These are phyloP conservation scores for Paramecium sonneborni DNA, from an alignment of 73 alveolate species.

Conservation along the genomic window DNA sequence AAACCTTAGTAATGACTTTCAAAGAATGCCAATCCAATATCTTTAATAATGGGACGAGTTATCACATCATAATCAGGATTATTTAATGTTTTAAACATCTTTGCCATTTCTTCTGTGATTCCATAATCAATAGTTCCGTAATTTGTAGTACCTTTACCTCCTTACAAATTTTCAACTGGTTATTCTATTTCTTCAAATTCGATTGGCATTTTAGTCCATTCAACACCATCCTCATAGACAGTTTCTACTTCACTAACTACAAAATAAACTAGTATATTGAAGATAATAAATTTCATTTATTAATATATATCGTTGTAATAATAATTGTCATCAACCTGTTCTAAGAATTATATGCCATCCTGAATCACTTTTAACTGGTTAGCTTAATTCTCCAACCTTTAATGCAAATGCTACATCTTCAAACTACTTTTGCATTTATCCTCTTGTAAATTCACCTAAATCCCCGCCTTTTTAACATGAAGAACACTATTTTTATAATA, in stretches of 20 bases:
- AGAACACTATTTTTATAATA: constrained; percentile 73
- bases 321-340: constrained; percentile 34
- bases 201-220: neutral
- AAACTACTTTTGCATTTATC: constrained; percentile 91
- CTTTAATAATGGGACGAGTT: neutral
- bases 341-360: constrained; percentile 71
- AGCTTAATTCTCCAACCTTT: constrained; percentile 89
- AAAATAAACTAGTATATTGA: neutral
- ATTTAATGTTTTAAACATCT: constrained; percentile 1
- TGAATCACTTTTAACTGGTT: constrained; percentile 91
- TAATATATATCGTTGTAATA: neutral
- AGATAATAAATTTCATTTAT: neutral
- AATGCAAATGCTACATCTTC: constrained; percentile 95
- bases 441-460: constrained; percentile 90
- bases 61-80: constrained; percentile 21
- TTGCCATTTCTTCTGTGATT: neutral
- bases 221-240: neutral
- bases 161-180: neutral
- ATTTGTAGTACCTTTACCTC: neutral
- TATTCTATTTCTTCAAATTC: constrained; percentile 9
- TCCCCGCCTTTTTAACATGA: constrained; percentile 95
- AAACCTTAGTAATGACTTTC: neutral
- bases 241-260: neutral
- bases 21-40: neutral
- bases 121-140: constrained; percentile 1